Conservation (phyloP, 306 rosid genomes). For the Cicer pinnatifidum region DNA sequence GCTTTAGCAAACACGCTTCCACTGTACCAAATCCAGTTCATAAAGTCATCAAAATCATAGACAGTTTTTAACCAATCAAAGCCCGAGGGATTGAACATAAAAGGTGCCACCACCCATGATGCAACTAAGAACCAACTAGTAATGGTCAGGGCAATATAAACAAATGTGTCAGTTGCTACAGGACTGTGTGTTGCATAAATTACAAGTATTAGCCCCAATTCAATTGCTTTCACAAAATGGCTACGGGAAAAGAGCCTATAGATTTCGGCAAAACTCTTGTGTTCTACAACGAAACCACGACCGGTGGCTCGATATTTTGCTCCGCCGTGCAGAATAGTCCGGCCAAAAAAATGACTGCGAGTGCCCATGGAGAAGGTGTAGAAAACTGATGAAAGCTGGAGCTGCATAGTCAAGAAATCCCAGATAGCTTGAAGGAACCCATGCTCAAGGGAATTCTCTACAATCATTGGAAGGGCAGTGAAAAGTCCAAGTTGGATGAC, state of each 20-base stretch:
- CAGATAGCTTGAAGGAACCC: conserved; percentile 60
- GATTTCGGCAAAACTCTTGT: conserved; percentile 57
- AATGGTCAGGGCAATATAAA: conserved; percentile 55
- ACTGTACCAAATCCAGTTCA: conserved; percentile 59
- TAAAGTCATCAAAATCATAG: conserved; percentile 58
- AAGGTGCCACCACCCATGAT: conserved; percentile 58
- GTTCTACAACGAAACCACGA: conserved; percentile 63
- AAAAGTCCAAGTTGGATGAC: conserved; percentile 57
- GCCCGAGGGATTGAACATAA: conserved; percentile 62
- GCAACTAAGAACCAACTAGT: conserved; percentile 58
- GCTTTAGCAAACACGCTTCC: conserved; percentile 60
- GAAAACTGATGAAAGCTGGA: conserved; percentile 57
- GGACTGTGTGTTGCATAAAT: conserved; percentile 57
- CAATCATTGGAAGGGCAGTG: conserved; percentile 63
- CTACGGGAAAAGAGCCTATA: conserved; percentile 56
- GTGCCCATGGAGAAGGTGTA: conserved; percentile 61
- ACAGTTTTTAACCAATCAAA: conserved; percentile 64
- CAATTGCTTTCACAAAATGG: conserved; percentile 63
- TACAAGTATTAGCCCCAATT: conserved; percentile 53
- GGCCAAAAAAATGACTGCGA: conserved; percentile 58
- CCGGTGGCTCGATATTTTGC: conserved; percentile 62
- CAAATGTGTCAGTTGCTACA: conserved; percentile 55
- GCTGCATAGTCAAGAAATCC: conserved; percentile 63
- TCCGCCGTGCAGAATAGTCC: conserved; percentile 61
- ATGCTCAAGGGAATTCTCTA: conserved; percentile 58